Evolutionary conservation across 768 basidiomycete genomes (phyloP), one percentile per base, ranked within the genome.

Genomic region (Suillus subalutaceus): DNA sequence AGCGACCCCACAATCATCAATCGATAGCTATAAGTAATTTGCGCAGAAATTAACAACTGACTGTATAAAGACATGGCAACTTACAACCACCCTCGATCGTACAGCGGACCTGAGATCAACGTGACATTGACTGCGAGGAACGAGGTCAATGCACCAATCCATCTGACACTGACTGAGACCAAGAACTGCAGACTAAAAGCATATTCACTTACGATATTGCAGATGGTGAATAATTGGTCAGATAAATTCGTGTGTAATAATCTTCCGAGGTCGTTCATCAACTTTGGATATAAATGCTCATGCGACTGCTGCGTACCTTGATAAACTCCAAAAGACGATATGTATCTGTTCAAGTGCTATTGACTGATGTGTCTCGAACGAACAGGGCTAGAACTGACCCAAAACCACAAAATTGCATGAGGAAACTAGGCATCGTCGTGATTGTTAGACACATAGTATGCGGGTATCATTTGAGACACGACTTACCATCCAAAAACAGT

Each of bases 81-180:
- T 63, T 68, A 80, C 80, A 82, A 83, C 72, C 82, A 81, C 61
- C 84, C 84, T 26, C 74, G 72, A 56, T 85, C 84, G 65, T 82
- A 82, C 1, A 79, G 76, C 61, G 79, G 75, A 6, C 84, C 84
- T 8, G 79, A 73, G 46, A 83, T 65, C 18, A 83, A 67, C 2
- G 82, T 80, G 52, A 73, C 71, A 1, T 76, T 74, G 23, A 83
- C 66, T 13, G 79, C 68, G 15, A 84, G 72, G 40, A 81, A 77
- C 4, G 82, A 66, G 63, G 84, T 80, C 13, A 80, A 71, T 41
- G 82, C 81, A 18, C 83, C 84, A 59, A 86, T 78, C 73, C 72
- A 78, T 16, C 72, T 73, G 43, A 26, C n/a, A 43, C 9, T 9
- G 23, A 70, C 76, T 81, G 23, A 75, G 66, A 10, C 72, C 72